Evolutionary conservation across 2,329 filamentous ascomycete genomes (phyloP).

Genomic region (Teratosphaeria nubilosa): DNA sequence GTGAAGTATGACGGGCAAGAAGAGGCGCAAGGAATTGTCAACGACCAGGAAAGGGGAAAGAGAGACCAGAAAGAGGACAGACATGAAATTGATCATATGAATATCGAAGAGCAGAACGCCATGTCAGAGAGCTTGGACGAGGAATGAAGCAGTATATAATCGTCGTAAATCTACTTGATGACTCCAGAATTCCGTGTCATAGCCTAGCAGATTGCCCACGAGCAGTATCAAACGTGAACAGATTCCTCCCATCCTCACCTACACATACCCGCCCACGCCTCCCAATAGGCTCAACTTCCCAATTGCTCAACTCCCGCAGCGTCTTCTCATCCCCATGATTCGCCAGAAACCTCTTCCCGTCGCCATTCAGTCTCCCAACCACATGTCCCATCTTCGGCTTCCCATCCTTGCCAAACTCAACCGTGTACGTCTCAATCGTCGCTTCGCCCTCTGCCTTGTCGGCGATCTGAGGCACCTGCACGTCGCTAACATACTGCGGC

Average conservation of each 20-base stretch:
- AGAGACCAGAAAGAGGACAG: background rate
- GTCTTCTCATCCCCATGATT: conserved; percentile 46
- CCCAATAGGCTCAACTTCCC: conserved; percentile 39
- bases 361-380: conserved; percentile 27
- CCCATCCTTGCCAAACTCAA: conserved; percentile 46
- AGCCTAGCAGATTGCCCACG: background rate
- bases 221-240: conserved; percentile 23
- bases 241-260: conserved; percentile 26
- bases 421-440: conserved; percentile 51
- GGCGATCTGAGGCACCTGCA: conserved; percentile 32
- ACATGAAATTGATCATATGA: too few relatives aligned
- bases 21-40: background rate
- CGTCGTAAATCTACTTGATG: too few relatives aligned
- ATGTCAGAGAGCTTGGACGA: background rate
- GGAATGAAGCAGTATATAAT: background rate
- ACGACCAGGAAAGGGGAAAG: background rate
- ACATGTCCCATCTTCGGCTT: conserved; percentile 24
- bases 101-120: background rate
- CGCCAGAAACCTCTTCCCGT: conserved; percentile 44
- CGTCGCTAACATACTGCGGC: conserved; percentile 30
- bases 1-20: background rate
- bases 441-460: conserved; percentile 41
- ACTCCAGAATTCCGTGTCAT: too few relatives aligned
- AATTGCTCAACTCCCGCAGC: conserved; percentile 35
- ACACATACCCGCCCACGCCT: conserved; percentile 36